Evolutionary conservation across 2,329 filamentous ascomycete species (phyloP), one percentile per base, ranked within the genome.

Genomic region (Leptographium procerum): DNA sequence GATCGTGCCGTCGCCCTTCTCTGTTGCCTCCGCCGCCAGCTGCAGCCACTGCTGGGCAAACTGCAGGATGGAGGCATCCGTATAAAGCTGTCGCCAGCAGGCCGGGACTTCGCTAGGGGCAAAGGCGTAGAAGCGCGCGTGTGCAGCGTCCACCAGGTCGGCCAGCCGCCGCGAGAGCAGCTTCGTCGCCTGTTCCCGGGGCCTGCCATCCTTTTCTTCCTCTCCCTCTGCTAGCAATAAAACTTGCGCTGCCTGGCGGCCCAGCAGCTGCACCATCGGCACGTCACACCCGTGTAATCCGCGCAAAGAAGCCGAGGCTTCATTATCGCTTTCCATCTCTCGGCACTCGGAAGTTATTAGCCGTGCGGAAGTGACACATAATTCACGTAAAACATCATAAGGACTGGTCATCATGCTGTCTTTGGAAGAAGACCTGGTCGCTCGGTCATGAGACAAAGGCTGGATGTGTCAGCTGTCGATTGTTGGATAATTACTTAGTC

Each of bases 51-150:
- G 40, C 22, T 43, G 24, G 57, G 75, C 73, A 26, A 84, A 85
- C 63, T 81, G 81, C 66, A 88, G 75, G 13, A 92, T 77, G 58
- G 82, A 81, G 1, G 85, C 82, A 58, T 91, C 86, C 1, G 85
- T 85, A 67, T 88, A 91, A 6, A 91, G 71, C 62, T 83, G 76
- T 28, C 85, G 75, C 89, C 88, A 94, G 65, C 79, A 82, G 10
- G 69, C 66, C 0, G 86, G 86, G 7, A 92, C 79, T 34, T 84
- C 76, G 61, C 80, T 80, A 68, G 83, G 91, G 1, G 83, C 78
- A 61, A 82, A 89, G 4, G 85, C 79, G 65, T 91, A 87, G 61
- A 92, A 81, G 63, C 84, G 86, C 48, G 80, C 74, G 58, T 84
- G 83, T 0, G 86, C 81, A 16, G 87, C 70, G 9, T 75, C 73